Evolutionary conservation across 345 rosid species (phyloP).

Genomic region (Cardamine occulta): DNA sequence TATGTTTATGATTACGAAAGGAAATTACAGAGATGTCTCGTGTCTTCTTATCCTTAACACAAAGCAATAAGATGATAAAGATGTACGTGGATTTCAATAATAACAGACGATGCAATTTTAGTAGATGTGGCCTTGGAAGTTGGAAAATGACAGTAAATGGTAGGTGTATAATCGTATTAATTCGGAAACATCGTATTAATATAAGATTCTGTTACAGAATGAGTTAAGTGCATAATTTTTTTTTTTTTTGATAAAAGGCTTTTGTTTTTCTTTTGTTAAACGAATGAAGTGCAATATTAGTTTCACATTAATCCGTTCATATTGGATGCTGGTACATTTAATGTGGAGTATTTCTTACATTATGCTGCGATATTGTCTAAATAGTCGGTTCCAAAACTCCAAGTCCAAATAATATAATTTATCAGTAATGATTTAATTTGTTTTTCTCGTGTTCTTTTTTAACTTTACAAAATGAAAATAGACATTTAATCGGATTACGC

Average conservation of each 20-base stretch:
- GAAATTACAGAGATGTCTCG: conserved; percentile 21
- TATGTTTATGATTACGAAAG: conserved; percentile 18
- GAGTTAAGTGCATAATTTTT: neutral
- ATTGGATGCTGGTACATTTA: neutral
- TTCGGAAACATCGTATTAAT: neutral
- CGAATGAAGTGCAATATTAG: neutral
- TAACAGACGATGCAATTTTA: conserved; percentile 35
- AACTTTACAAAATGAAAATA: neutral
- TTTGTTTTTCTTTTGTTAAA: too few relatives aligned
- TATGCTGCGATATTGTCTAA: neutral
- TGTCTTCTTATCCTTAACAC: conserved; percentile 38
- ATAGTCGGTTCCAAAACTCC: neutral
- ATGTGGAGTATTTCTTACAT: neutral
- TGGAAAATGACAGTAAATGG: conserved; percentile 17
- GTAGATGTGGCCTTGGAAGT: conserved; percentile 23
- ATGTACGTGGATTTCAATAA: conserved; percentile 31
- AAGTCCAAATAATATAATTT: neutral
- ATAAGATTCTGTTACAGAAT: neutral
- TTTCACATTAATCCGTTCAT: conserved; percentile 6
- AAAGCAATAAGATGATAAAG: conserved; percentile 32
- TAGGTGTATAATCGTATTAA: neutral
- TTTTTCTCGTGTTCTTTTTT: neutral
- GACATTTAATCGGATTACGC: neutral
- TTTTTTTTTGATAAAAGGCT: too few relatives aligned
- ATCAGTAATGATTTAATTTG: neutral